Base-by-base conservation (phyloP, 2,329 filamentous ascomycete genomes). In the Beauveria brongniartii region DNA sequence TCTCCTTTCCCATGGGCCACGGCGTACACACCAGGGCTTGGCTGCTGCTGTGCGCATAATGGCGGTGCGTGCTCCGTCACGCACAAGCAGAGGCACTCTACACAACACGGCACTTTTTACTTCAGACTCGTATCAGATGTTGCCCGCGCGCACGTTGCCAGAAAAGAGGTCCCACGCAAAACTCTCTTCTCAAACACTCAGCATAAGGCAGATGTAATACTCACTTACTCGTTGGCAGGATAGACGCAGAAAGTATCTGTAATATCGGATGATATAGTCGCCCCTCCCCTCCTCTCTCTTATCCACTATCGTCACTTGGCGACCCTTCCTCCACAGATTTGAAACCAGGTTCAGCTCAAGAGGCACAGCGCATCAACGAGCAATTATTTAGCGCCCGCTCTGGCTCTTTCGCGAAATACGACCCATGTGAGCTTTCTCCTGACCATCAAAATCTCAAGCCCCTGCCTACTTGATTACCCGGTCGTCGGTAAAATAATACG, bases 271-370 rank as follows among this genome's bases (percentile, higher is more conserved):
- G 55, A 57, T 50, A 41, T 26, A 30, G 18, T 57, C 46, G n/a
- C 8, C 55, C 55, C 30, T 34, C 14, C 34, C 41, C 30, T 20
- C 44, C 52, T 41, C 52, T 37, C 12, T 37, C 5, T 16, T 16
- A 37, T 37, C 34, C 34, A 37, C 34, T 16, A 16, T 37, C 40
- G 50, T 40, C 50, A 22, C 50, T 53, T 53, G 50, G 34, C 50
- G 50, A 53, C 50, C 50, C 30, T 53, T 48, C 43, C 55, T 57
- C 55, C 43, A n/a, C 55, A 50, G 44, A 57, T 50, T 57, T 57
- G 55, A 57, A 57, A 57, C 55, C 40, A 30, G n/a, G 37, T 20
- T 30, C 37, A 43, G 52, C 22, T 55, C 20, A 20, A 16, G 10
- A 18, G 10, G 34, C 10, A 30, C 34, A 16, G 14, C 18, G 22